phyloP scores from a whole-genome alignment of 2,329 filamentous ascomycete species.

The Talaromyces sp. region DNA sequence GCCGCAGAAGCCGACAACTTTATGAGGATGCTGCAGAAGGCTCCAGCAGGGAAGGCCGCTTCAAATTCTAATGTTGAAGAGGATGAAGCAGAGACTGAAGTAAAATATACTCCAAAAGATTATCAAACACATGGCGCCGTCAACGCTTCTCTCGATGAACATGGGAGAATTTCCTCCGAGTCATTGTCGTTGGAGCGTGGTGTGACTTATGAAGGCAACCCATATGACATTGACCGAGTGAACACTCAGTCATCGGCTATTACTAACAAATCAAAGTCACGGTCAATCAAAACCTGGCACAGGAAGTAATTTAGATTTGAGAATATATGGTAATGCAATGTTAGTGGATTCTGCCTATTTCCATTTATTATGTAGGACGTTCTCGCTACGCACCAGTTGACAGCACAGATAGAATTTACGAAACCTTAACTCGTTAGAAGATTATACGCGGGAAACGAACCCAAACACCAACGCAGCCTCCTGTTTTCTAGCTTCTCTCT shows the following conservation, averaged over 20 bases:
- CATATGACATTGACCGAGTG: slow-evolving; percentile 39
- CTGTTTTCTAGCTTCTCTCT: no score
- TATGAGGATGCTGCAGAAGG: slow-evolving; percentile 31
- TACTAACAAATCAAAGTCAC: neutral
- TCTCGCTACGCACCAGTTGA: no score
- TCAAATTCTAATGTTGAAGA: neutral
- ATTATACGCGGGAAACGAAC: no score
- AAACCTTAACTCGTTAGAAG: no score
- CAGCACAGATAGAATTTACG: no score
- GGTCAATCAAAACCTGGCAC: neutral
- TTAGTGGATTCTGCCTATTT: no score
- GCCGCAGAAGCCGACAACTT: slow-evolving; percentile 30
- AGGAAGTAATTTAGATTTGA: neutral
- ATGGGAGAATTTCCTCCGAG: slow-evolving; percentile 21
- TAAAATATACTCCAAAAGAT: neutral
- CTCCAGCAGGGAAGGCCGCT: slow-evolving; percentile 16
- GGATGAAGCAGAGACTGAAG: neutral
- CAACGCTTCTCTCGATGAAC: neutral
- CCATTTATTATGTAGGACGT: no score
- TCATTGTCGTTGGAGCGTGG: slow-evolving; percentile 17
- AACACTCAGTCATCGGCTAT: slow-evolving; percentile 24
- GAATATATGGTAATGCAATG: no score
- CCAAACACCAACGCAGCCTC: no score
- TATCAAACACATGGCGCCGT: neutral
- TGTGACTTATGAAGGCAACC: slow-evolving; percentile 36